Evolutionary conservation across 2,329 filamentous ascomycete genomes (phyloP), one percentile per base, ranked within the genome.

Genomic region (Leptographium radiaticola): DNA sequence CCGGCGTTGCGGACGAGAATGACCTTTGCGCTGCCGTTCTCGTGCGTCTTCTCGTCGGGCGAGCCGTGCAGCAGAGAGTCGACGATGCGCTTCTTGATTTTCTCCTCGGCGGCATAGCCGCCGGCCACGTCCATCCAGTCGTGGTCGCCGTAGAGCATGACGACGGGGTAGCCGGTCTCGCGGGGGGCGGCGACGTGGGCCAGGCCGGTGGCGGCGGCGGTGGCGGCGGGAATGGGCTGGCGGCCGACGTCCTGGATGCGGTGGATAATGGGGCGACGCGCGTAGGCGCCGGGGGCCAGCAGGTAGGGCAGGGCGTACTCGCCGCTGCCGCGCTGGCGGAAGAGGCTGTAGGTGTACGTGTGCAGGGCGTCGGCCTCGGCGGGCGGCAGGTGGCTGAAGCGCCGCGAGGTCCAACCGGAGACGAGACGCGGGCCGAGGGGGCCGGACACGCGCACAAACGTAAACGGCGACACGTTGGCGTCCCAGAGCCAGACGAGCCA

Each of bases 81-180:
- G 31, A 70, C 69, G 59, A 78, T 79, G 58, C 84, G 81, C 55
- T 83, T 75, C 56, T 87, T 83, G 13, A 97, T 77, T 66, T 86
- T 89, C 68, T 90, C 80, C 63, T 86, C 80, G 0, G 90, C 83
- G 0, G 86, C 89, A 48, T 83, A 80, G 0, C 93, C 93, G 33
- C 90, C 93, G 0, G 82, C 81, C 10, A 93, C 83, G 60, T 98
- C 93, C 93, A 98, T 98, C 93, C 93, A 98, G 72, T 98, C 93
- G 64, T 93, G 84, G 62, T 97, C 90, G 58, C 93, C 93, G 65
- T 98, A 98, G 86, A 97, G 90, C 65, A 98, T 80, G 10, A 97
- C 79, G 36, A 97, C 74, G 0, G 93, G 91, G 50, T 89, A 75
- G 1, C 90, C 89, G 0, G 77, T 86, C 61, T 81, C 78, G 31